Base-by-base conservation (phyloP, 2,329 filamentous ascomycete genomes). In the Penicillium occitanis region DNA sequence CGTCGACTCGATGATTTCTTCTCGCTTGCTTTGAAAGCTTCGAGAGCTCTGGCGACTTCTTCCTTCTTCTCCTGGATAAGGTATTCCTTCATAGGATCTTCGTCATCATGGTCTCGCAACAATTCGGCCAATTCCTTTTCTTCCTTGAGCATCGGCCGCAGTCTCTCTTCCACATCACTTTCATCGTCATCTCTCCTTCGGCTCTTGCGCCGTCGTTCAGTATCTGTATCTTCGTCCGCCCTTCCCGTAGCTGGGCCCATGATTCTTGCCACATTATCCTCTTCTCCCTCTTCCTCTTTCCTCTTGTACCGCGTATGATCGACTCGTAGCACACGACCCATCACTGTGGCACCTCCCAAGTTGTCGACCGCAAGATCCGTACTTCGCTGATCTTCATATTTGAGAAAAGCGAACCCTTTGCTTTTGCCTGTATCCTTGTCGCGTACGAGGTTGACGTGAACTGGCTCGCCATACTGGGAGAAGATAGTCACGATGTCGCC, bases 391-490 rank as follows among this genome's bases (percentile, higher is more conserved):
- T 99, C 94, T 77, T 99, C 95, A 79, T 98, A 99, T 76, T 99
- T 99, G 66, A 99, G 85, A 85, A 96, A 99, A 2, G 91, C 93
- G 75, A 98, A 99, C 0, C 95, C 95, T 70, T 90, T 91, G 68
- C 91, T 96, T 80, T 97, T 97, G 68, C 95, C 95, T 0, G 93
- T 96, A 76, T 98, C 96, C 76, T 95, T 95, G 83, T 99, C 95
- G 74, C 95, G 92, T 58, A 90, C 89, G 13, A 99, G 87, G 73
- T 97, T 96, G 67, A 99, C 85, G 79, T 94, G 96, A 2, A 93
- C 91, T 1, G 96, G 96, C 76, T 98, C 94, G 72, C 95, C 95
- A 75, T 90, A 99, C 78, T 99, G 95, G 6, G 93, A 97, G 83
- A 98, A 99, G 68, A 99, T 96, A 11, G 93, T 93, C 71, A 98